phyloP scores from a whole-genome alignment of 352 stramenopile species.

The Pythium aristosporum region DNA sequence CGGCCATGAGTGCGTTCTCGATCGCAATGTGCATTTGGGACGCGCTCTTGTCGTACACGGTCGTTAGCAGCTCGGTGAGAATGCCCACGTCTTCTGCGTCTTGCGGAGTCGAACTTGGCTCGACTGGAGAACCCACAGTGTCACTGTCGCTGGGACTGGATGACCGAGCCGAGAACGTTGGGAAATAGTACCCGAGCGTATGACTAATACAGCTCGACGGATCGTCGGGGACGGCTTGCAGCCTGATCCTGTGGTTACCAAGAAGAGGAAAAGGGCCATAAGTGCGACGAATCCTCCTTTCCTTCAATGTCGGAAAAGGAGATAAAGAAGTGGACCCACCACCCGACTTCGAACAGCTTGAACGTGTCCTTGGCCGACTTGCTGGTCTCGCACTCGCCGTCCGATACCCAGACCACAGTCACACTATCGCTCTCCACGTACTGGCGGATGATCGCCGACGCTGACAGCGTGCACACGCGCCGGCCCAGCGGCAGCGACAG shows the following conservation, averaged over 20 bases:
- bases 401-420: conserved; percentile 35
- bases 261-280: not conserved
- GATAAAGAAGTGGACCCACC: conserved; percentile 24
- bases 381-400: conserved; percentile 34
- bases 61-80: conserved; percentile 33
- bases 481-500: conserved; percentile 11
- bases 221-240: conserved; percentile 16
- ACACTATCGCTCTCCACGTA: conserved; percentile 18
- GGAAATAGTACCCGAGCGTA: conserved; percentile 22
- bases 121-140: not conserved
- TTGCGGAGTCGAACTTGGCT: not conserved
- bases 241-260: conserved; percentile 18
- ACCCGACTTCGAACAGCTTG: conserved; percentile 39
- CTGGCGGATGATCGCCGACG: conserved; percentile 17
- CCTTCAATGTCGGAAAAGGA: not conserved
- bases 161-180: conserved; percentile 19
- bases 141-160: conserved; percentile 19
- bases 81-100: conserved; percentile 29
- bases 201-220: conserved; percentile 20
- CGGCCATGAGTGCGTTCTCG: conserved; percentile 39
- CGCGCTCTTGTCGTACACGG: conserved; percentile 27
- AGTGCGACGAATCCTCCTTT: not conserved
- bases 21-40: conserved; percentile 32
- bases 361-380: conserved; percentile 33
- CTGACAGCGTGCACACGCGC: conserved; percentile 10